Conservation (phyloP, 2,329 filamentous ascomycete genomes). For the Lomentospora prolificans region DNA sequence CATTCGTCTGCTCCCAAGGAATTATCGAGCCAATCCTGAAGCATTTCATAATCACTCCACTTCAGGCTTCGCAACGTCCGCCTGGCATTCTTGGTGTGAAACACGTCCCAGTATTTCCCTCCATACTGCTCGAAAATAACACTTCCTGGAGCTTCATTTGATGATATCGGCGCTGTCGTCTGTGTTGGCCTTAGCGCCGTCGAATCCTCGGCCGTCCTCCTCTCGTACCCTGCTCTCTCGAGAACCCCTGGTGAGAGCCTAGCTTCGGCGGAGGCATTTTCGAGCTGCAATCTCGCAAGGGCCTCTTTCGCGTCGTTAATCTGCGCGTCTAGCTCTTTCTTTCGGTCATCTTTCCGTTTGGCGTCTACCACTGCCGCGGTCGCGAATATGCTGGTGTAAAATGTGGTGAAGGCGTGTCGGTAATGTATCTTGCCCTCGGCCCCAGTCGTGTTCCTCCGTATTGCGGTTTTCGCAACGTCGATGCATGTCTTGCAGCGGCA, state of each 20-base stretch:
- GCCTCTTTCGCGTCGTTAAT: conserved; percentile 17
- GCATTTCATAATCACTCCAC: background rate
- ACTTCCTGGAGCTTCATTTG: background rate
- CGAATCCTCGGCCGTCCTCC: background rate
- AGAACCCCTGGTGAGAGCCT: conserved; percentile 6
- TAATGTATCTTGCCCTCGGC: conserved; percentile 37
- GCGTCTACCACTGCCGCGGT: conserved; percentile 55
- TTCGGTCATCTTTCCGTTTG: conserved; percentile 44
- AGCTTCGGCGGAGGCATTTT: conserved; percentile 8
- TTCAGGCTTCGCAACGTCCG: background rate
- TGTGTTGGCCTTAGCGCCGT: background rate
- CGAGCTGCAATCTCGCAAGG: conserved; percentile 10
- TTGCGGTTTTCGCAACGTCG: conserved; percentile 38
- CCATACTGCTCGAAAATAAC: conserved; percentile 3
- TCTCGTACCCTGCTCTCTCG: conserved; percentile 4
- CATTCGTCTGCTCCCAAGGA: background rate
- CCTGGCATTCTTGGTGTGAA: background rate
- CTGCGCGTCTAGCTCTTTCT: conserved; percentile 50
- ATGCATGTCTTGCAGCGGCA: conserved; percentile 56
- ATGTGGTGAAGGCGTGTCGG: conserved; percentile 51
- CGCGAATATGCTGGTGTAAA: conserved; percentile 58
- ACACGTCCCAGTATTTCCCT: background rate
- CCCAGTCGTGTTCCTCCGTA: conserved; percentile 27
- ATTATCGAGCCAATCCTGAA: background rate
- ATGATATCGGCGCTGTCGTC: background rate